A percentile compares a stretch with the other conserved stretches of the same genome.
These are phyloP conservation scores for Kodamaea lidongshanica DNA, from an alignment of 805 yeast species.

Conservation along the genomic window DNA sequence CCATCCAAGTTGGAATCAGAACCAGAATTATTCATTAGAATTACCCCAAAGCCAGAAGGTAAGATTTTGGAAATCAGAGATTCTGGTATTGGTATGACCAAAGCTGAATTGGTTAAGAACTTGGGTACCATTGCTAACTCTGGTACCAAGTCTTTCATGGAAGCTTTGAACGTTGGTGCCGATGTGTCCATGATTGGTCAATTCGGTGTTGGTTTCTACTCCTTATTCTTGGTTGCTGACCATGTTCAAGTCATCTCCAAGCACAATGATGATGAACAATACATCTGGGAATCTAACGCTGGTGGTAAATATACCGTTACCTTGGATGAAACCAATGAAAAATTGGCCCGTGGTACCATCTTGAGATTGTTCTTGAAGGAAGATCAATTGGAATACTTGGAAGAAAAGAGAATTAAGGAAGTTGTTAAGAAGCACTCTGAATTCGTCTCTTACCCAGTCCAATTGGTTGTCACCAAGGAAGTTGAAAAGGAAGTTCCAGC, in stretches of 20 bases:
- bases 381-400: slow-evolving; percentile 97
- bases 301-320: slow-evolving; percentile 99
- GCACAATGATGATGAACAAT: slow-evolving; percentile 98
- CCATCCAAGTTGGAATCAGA: slow-evolving; percentile 88
- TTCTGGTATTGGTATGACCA: slow-evolving; percentile 99
- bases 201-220: slow-evolving; percentile 99
- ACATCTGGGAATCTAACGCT: slow-evolving; percentile 99
- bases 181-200: slow-evolving; percentile 99
- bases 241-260: slow-evolving; percentile 97
- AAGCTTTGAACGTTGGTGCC: slow-evolving; percentile 98
- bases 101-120: slow-evolving; percentile 97
- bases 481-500: slow-evolving; percentile 95
- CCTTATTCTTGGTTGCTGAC: slow-evolving; percentile 98
- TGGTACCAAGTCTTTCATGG: slow-evolving; percentile 99
- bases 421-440: slow-evolving; percentile 99
- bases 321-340: slow-evolving; percentile 80
- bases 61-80: slow-evolving; percentile 96
- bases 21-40: slow-evolving; percentile 94
- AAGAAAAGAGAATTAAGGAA: slow-evolving; percentile 99
- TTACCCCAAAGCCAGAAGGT: slow-evolving; percentile 93
- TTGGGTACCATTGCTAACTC: slow-evolving; percentile 99
- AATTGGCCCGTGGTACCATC: slow-evolving; percentile 88
- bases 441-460: slow-evolving; percentile 98
- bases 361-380: slow-evolving; percentile 96
- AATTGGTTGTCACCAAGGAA: slow-evolving; percentile 96